These are phyloP conservation scores for Solanum piurae DNA, from an alignment of 257 asterid species.

Conservation along the genomic window DNA sequence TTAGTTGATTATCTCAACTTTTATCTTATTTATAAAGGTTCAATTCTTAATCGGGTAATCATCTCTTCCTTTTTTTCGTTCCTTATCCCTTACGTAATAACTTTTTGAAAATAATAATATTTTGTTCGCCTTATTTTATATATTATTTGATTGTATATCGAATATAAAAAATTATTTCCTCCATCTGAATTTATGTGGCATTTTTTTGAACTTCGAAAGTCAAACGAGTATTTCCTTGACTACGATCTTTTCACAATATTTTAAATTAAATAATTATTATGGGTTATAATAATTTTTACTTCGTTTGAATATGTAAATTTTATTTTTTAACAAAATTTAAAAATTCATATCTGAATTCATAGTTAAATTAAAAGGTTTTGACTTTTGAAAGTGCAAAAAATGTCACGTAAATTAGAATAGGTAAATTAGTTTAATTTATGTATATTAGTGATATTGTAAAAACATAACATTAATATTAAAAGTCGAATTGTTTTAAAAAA, in stretches of 20 bases:
- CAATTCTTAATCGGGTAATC: too few relatives aligned
- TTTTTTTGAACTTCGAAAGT: neutral
- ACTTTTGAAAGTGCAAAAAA: too few relatives aligned
- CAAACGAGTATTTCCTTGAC: neutral
- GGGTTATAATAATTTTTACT: neutral
- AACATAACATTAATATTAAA: neutral
- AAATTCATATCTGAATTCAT: too few relatives aligned
- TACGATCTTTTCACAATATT: neutral
- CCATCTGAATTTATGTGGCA: neutral
- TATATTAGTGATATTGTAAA: neutral
- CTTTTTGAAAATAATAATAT: too few relatives aligned
- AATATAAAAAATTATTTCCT: neutral
- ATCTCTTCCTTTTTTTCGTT: neutral
- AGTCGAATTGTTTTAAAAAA: neutral
- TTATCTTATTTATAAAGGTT: too few relatives aligned
- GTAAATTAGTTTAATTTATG: neutral
- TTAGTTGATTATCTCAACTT: fast-evolving
- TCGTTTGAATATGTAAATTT: neutral
- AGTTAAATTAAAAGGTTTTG: too few relatives aligned
- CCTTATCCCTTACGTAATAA: neutral
- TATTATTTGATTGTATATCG: neutral
- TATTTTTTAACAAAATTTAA: too few relatives aligned
- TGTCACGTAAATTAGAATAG: too few relatives aligned
- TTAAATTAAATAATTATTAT: too few relatives aligned
- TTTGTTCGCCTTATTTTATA: neutral